A percentile compares a stretch with the other conserved stretches of the same genome.
Conservation (phyloP, 768 basidiomycete species). For the Lactarius evosmus region DNA sequence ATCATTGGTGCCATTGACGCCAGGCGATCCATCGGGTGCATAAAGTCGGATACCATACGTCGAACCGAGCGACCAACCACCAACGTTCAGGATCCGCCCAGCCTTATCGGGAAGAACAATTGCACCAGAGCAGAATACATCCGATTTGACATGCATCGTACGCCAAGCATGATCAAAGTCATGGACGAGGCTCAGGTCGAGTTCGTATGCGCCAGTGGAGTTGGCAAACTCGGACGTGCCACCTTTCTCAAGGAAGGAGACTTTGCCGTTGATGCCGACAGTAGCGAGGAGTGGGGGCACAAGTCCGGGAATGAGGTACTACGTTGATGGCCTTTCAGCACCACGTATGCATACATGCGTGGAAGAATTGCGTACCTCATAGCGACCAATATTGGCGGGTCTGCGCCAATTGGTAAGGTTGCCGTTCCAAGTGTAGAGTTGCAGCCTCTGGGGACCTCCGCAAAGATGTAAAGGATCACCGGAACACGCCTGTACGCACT, state of each 20-base stretch:
- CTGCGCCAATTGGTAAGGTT: constrained; percentile 58
- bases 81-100: constrained; percentile 62
- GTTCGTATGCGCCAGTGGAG: constrained; percentile 75
- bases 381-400: constrained; percentile 61
- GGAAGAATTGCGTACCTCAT: constrained; percentile 51
- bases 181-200: constrained; percentile 57
- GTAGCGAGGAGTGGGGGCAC: constrained; percentile 73
- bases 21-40: constrained; percentile 61
- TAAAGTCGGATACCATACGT: constrained; percentile 74
- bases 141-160: constrained; percentile 69
- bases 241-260: constrained; percentile 72
- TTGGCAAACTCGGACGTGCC: constrained; percentile 62
- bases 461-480: constrained; percentile 70
- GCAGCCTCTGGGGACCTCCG: constrained; percentile 54
- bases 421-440: constrained; percentile 36
- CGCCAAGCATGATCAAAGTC: constrained; percentile 57
- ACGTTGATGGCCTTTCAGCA: neutral
- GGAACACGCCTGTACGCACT: constrained; percentile 54
- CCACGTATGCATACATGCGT: neutral
- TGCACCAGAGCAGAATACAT: constrained; percentile 77
- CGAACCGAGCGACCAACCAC: constrained; percentile 68
- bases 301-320: constrained; percentile 54
- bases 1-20: constrained; percentile 70
- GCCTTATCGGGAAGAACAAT: constrained; percentile 73
- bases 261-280: constrained; percentile 76